phyloP scores from a whole-genome alignment of 345 rosid genomes.

The Trapa incisa region DNA sequence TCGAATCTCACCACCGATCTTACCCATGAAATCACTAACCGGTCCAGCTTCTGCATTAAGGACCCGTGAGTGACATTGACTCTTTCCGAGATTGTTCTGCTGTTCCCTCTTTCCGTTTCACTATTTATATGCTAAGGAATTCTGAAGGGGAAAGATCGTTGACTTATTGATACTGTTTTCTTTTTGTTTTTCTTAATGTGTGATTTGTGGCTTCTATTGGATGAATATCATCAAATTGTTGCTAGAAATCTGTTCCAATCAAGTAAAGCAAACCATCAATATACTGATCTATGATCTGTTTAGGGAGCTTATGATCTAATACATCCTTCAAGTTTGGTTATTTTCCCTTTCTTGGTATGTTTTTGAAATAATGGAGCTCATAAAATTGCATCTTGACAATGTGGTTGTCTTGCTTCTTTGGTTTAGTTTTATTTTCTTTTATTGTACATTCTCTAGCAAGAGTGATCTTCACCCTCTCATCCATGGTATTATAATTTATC shows the following conservation, averaged over 20 bases:
- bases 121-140: not conserved
- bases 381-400: not conserved
- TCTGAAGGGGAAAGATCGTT: not conserved
- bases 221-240: constrained; percentile 1
- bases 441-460: too few species aligned
- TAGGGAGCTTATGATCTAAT: not conserved
- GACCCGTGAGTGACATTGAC: constrained; percentile 40
- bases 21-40: constrained; percentile 29
- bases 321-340: not conserved
- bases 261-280: not conserved
- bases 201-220: not conserved
- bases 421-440: not conserved
- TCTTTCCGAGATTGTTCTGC: not conserved
- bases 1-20: constrained; percentile 46
- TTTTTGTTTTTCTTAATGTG: not conserved
- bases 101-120: not conserved
- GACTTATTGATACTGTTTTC: not conserved
- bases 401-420: not conserved
- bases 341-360: not conserved
- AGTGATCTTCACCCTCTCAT: not conserved
- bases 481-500: not conserved
- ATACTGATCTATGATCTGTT: not conserved
- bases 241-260: not conserved
- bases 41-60: constrained; percentile 57
- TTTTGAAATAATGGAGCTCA: not conserved